Evolutionary conservation across 2,329 filamentous ascomycete genomes (phyloP).

Genomic region (Aspergillus brasiliensis): DNA sequence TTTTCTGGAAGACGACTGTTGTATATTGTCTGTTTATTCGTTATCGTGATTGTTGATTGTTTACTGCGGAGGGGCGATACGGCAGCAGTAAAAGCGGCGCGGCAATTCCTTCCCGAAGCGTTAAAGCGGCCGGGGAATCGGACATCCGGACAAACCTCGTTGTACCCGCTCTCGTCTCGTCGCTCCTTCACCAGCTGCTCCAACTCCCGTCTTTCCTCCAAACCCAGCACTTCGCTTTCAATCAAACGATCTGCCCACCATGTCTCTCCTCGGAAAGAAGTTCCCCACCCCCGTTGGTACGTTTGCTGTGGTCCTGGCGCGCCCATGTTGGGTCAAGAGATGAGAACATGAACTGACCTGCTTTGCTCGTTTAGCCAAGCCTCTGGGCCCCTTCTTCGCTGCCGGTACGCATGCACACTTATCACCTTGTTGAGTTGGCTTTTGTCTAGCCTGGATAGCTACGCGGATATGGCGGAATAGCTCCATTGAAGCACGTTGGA

Average conservation of each 20-base stretch:
- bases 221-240: slow-evolving; percentile 30
- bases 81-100: slow-evolving; percentile 35
- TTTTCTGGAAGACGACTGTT: background rate
- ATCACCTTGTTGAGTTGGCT: background rate
- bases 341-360: slow-evolving; percentile 34
- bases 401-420: slow-evolving; percentile 69
- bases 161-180: slow-evolving; percentile 37
- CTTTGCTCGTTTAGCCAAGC: slow-evolving; percentile 65
- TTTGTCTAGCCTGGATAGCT: background rate
- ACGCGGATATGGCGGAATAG: background rate
- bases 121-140: slow-evolving; percentile 30
- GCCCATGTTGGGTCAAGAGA: background rate
- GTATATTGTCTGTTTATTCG: background rate
- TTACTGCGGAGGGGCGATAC: slow-evolving; percentile 25
- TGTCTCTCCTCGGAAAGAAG: slow-evolving; percentile 83
- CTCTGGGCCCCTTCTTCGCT: slow-evolving; percentile 89
- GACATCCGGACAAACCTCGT: slow-evolving; percentile 43
- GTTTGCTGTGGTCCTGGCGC: slow-evolving; percentile 39
- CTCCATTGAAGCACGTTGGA: background rate
- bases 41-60: slow-evolving; percentile 23
- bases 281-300: slow-evolving; percentile 76
- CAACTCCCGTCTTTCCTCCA: slow-evolving; percentile 22
- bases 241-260: slow-evolving; percentile 54
- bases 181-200: slow-evolving; percentile 32
- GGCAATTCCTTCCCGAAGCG: slow-evolving; percentile 7